These are phyloP conservation scores for Canariomyces notabilis DNA, from an alignment of 2,329 filamentous ascomycete genomes.

Conservation along the genomic window DNA sequence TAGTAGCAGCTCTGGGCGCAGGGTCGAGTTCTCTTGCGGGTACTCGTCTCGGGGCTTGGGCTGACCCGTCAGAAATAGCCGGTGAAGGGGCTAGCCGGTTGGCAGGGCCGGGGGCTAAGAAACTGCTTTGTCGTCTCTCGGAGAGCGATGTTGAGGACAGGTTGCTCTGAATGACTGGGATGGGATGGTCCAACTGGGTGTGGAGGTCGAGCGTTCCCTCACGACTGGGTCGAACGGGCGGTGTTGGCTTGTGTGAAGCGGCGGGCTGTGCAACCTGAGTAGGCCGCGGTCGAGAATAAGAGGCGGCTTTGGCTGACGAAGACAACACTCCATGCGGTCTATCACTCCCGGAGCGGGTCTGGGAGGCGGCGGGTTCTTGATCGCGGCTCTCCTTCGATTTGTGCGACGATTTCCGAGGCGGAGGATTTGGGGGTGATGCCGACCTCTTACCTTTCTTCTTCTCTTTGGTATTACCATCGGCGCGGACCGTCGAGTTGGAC, in stretches of 20 bases:
- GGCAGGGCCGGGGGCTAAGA: conserved; percentile 29
- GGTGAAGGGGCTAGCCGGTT: conserved; percentile 34
- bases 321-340: conserved; percentile 24
- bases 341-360: conserved; percentile 30
- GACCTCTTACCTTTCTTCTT: conserved; percentile 42
- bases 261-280: conserved; percentile 23
- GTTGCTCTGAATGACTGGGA: conserved; percentile 60
- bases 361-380: conserved; percentile 36
- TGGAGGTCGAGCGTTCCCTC: conserved; percentile 62
- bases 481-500: conserved; percentile 62
- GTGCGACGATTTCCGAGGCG: conserved; percentile 57
- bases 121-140: conserved; percentile 42
- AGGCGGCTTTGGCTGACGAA: conserved; percentile 21
- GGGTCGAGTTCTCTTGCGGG: conserved; percentile 34
- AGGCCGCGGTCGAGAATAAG: conserved; percentile 25
- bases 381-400: conserved; percentile 42
- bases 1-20: conserved; percentile 22
- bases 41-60: conserved; percentile 27
- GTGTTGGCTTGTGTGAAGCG: conserved; percentile 33
- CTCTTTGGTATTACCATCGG: conserved; percentile 42
- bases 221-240: conserved; percentile 60
- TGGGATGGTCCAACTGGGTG: conserved; percentile 46
- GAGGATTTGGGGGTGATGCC: conserved; percentile 52
- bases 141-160: conserved; percentile 45
- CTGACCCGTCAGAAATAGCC: conserved; percentile 29